Evolutionary conservation across 805 yeast genomes (phyloP).

Genomic region (Tetrapisispora iriomotensis): DNA sequence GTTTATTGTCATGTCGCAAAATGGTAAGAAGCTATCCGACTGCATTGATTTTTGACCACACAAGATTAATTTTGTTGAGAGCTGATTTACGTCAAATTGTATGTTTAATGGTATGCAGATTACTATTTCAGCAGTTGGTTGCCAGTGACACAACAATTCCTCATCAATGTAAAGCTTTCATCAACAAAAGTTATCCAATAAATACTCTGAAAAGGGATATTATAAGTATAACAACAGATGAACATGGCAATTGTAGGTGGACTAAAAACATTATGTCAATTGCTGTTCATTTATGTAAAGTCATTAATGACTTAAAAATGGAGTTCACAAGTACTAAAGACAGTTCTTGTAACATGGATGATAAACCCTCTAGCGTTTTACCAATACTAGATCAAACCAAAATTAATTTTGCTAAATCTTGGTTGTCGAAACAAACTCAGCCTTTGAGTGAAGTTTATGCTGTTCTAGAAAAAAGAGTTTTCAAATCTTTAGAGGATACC

Average conservation of each 20-base stretch:
- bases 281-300: slow-evolving; percentile 41
- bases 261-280: slow-evolving; percentile 69
- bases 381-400: slow-evolving; percentile 24
- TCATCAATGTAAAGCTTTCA: slow-evolving; percentile 28
- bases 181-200: slow-evolving; percentile 31
- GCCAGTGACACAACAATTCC: slow-evolving; percentile 26
- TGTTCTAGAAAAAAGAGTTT: slow-evolving; percentile 58
- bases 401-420: slow-evolving; percentile 52
- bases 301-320: slow-evolving; percentile 22
- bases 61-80: slow-evolving; percentile 63
- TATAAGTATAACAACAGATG: slow-evolving; percentile 71
- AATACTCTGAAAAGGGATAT: slow-evolving; percentile 56
- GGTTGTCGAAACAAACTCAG: slow-evolving; percentile 81
- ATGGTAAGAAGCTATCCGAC: slow-evolving; percentile 79
- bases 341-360: no score
- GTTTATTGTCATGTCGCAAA: slow-evolving; percentile 63
- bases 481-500: slow-evolving; percentile 36
- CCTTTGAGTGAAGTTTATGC: slow-evolving; percentile 71
- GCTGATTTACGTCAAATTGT: slow-evolving; percentile 82
- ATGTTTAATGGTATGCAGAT: slow-evolving; percentile 64
- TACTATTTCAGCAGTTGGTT: slow-evolving; percentile 62
- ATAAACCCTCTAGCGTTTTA: no score
- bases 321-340: slow-evolving; percentile 12
- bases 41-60: slow-evolving; percentile 74
- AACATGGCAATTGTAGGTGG: slow-evolving; percentile 84